Percentiles rank a stretch among this genome's conserved stretches.
Conservation (phyloP, 805 yeast species). For the Lipomyces starkeyi region DNA sequence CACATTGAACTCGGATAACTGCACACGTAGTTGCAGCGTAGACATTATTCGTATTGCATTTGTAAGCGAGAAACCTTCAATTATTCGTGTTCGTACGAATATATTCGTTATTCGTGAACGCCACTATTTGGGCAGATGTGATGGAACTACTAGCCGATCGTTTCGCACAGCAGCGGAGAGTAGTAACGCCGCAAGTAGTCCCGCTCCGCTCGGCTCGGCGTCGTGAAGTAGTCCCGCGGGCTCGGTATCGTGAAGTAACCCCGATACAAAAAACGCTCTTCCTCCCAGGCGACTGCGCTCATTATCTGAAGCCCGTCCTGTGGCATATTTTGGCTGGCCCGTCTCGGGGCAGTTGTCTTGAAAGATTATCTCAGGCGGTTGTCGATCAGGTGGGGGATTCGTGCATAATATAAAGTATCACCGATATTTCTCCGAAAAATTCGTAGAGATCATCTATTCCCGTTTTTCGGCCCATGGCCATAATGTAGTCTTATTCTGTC, state of each 20-base stretch:
- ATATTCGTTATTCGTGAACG: too few species aligned
- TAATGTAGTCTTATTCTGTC: neutral
- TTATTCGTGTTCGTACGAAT: too few species aligned
- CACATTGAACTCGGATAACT: too few species aligned
- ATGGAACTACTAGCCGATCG: neutral
- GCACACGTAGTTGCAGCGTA: too few species aligned
- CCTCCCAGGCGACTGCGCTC: neutral
- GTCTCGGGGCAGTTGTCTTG: neutral
- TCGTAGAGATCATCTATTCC: neutral
- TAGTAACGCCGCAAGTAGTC: neutral
- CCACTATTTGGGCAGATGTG: too few species aligned
- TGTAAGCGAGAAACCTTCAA: too few species aligned
- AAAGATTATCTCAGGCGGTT: neutral
- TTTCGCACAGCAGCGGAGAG: neutral
- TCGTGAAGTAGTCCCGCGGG: neutral
- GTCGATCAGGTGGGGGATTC: neutral
- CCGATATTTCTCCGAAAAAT: neutral
- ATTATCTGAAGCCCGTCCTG: neutral
- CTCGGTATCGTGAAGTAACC: too few species aligned
- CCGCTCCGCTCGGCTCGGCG: neutral
- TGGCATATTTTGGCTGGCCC: neutral
- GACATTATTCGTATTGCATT: too few species aligned
- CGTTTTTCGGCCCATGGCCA: neutral
- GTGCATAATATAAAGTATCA: neutral
- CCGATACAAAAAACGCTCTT: neutral